These are phyloP conservation scores for Tolypocladium amazonense DNA, from an alignment of 2,329 filamentous ascomycete genomes.

Conservation along the genomic window DNA sequence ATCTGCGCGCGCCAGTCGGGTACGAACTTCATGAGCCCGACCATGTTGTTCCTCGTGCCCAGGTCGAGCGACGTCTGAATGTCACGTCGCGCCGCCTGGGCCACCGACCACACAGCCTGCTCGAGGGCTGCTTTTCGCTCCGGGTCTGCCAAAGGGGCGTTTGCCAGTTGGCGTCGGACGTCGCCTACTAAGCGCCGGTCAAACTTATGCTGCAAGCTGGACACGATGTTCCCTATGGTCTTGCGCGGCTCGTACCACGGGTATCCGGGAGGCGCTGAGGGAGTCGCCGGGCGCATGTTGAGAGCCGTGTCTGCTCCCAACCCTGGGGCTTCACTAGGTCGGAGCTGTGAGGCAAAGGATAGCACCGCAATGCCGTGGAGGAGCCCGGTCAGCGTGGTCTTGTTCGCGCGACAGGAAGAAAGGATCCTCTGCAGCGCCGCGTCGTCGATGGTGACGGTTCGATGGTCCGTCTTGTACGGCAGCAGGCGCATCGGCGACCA, in stretches of 20 bases:
- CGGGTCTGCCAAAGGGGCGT: slow-evolving; percentile 3
- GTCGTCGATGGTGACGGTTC: background rate
- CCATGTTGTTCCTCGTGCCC: slow-evolving; percentile 12
- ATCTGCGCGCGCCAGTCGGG: slow-evolving; percentile 12
- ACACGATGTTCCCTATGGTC: slow-evolving; percentile 9
- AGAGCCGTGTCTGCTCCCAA: slow-evolving; percentile 8
- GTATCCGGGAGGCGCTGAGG: background rate
- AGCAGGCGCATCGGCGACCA: background rate
- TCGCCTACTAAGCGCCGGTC: background rate
- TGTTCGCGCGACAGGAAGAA: slow-evolving; percentile 12
- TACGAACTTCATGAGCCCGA: slow-evolving; percentile 13
- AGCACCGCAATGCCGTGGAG: slow-evolving; percentile 13
- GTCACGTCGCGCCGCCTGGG: slow-evolving; percentile 2
- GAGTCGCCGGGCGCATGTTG: slow-evolving; percentile 11
- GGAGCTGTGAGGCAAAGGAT: slow-evolving; percentile 10
- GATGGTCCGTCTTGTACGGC: background rate
- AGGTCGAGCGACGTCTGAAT: slow-evolving; percentile 8
- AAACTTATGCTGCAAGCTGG: background rate
- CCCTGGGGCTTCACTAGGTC: background rate
- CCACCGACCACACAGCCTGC: slow-evolving; percentile 12
- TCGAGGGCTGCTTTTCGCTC: slow-evolving; percentile 3
- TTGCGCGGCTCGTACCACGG: slow-evolving; percentile 3
- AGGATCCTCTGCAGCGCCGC: slow-evolving; percentile 7
- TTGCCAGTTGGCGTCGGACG: background rate
- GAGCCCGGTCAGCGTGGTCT: slow-evolving; percentile 18